Conservation (phyloP, 2,329 filamentous ascomycete species). For the Fusarium continuum region DNA sequence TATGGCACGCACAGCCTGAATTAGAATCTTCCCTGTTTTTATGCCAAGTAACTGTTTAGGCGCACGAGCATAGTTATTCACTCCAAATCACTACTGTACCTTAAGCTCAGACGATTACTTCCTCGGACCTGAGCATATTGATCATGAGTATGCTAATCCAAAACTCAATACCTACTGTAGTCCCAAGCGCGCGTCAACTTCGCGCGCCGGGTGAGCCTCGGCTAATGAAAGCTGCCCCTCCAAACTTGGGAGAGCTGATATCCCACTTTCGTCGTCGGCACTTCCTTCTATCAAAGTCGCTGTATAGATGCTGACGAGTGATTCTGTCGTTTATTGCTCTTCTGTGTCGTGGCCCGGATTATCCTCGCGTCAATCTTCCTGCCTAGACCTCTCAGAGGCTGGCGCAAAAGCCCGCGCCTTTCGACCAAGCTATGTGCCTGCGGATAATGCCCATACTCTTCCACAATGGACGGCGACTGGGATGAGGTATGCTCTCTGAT, state of each 20-base stretch:
- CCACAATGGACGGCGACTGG: constrained; percentile 73
- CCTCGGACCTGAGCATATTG: too few relatives aligned
- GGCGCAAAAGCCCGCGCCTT: constrained; percentile 15
- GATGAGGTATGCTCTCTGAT: constrained; percentile 64
- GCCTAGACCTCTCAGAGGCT: constrained; percentile 20
- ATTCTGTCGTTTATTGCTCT: neutral
- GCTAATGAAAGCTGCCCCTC: constrained; percentile 39
- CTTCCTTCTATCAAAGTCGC: constrained; percentile 14
- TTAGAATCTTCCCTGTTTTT: too few relatives aligned
- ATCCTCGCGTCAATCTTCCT: neutral
- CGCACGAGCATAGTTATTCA: too few relatives aligned
- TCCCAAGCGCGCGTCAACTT: constrained; percentile 10
- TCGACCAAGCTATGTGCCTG: constrained; percentile 46
- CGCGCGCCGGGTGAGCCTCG: constrained; percentile 38
- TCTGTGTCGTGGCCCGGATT: neutral
- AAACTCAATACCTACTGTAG: too few relatives aligned
- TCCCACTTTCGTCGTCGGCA: constrained; percentile 26
- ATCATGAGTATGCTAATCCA: too few relatives aligned
- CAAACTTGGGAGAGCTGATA: constrained; percentile 37
- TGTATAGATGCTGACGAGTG: neutral
- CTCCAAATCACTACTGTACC: too few relatives aligned
- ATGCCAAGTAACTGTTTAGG: too few relatives aligned
- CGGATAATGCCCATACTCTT: constrained; percentile 50
- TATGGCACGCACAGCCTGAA: too few relatives aligned
- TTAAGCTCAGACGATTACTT: too few relatives aligned